Conservation (phyloP, 306 rosid species). For the Herpetospermum pedunculosum region DNA sequence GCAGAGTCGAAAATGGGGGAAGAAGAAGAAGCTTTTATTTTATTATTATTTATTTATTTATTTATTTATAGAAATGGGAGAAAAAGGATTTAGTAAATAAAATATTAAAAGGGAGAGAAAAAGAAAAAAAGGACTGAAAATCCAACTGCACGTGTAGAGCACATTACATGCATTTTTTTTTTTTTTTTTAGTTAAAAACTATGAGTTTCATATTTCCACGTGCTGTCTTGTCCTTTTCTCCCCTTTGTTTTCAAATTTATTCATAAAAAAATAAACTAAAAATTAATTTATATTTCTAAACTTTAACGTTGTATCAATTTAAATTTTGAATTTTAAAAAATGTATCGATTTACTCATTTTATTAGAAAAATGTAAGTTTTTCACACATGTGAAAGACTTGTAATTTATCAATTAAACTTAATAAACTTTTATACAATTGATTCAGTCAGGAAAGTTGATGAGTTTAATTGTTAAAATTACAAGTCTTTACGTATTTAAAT, state of each 20-base stretch:
- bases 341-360: too few species aligned
- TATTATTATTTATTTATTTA: not conserved
- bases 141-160: constrained; percentile 47
- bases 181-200: constrained; percentile 12
- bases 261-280: too few species aligned
- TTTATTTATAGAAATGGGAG: constrained; percentile 19
- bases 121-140: not conserved
- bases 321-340: too few species aligned
- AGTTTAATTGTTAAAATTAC: too few species aligned
- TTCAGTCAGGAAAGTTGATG: too few species aligned
- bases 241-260: not conserved
- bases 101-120: not conserved
- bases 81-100: not conserved
- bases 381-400: too few species aligned
- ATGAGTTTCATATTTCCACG: constrained; percentile 19
- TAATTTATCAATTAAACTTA: too few species aligned
- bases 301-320: too few species aligned
- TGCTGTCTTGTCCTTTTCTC: constrained; percentile 23
- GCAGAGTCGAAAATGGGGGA: not conserved
- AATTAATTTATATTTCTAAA: too few species aligned
- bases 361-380: too few species aligned
- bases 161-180: constrained; percentile 41
- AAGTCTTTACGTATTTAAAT: too few species aligned
- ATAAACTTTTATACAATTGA: too few species aligned
- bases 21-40: constrained; percentile 26